Base-by-base conservation (phyloP, 2,329 filamentous ascomycete genomes). In the Capronia epimyces region DNA sequence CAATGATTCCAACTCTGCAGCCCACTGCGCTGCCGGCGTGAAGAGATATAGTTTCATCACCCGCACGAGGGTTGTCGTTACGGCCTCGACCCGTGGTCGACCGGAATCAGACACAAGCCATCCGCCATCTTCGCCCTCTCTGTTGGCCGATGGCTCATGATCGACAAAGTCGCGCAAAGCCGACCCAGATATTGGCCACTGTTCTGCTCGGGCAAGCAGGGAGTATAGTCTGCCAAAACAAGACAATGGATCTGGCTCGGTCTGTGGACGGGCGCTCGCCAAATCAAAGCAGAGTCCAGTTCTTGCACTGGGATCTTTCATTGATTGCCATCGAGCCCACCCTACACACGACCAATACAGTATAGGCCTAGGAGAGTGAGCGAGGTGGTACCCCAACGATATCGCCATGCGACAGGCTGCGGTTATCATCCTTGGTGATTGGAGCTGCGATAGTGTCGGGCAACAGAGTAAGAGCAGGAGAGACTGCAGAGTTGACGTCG, bases 331-430 rank as follows among this genome's bases (percentile, higher is more conserved):
- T 10, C 27, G 43, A 8, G 43, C 43, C 16, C 24, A 25, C 15
- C 29, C 29, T 15, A 34, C 21, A 15, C 43, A 45, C 12, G 43
- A 45, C 43, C 43, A 45, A 21, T 45, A 45, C 9, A 45, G 10
- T 24, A 45, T 24, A 1, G 43, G 43, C 15, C 21, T 29, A 15
- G 43, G 25, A 36, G 29, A 21, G 9, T 32, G 15, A 21, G 43
- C 24, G 18, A 25, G 43, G 16, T 45, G 43, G 18, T 22, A 32
- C 27, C 43, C 43, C 3, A 45, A 27, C 1, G 43, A 31, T 32
- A 45, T 20, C 5, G 43, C 43, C 43, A 45, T 45, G 4, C 43
- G 43, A 18, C 43, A 45, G n/a, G 43, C 43, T 3, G 43, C 29
- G 9, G 43, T 29, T 36, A 32, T 24, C 43, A 45, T 32, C 43